Base-by-base conservation (phyloP, 2,329 filamentous ascomycete genomes). In the Aspergillus tamarii region DNA sequence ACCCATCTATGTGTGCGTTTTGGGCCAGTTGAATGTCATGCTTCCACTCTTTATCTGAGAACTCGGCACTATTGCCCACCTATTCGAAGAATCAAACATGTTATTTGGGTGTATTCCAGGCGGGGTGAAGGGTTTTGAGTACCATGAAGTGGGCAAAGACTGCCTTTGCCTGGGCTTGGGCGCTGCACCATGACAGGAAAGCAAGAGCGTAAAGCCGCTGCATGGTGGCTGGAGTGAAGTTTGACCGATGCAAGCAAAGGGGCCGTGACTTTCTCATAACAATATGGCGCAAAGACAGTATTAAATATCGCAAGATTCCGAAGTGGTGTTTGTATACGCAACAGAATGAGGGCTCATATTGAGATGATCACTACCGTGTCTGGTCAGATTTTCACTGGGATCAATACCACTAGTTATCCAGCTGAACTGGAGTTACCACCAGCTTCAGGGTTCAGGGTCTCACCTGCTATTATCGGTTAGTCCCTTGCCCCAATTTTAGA, bases 1-100 rank as follows among this genome's bases (percentile, higher is more conserved):
- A 81, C 19, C 69, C 79, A 63, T 81, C 78, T 52, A 81, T 78
- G 21, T 73, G 65, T 1, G 77, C 74, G 2, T 67, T 71, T 61
- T 76, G 66, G 8, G 79, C 79, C 1, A 73, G 62, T 4, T 50
- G 53, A 5, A 81, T 79, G 54, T 81, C 74, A 45, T 59, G 57
- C 53, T 70, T 59, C 74, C 74, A 78, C 48, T 69, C 61, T 11
- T 34, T 43, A 4, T 61, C 32, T 0, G 62, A 63, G 48, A 64
- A 69, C 11, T 64, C 64, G 3, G 45, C 64, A 0, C 66, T 56
- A 36, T 70, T 70, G 4, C 59, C 60, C 43, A 69, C 48, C 77
- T 41, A 82, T 73, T 11, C 11, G 63, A 80, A 77, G 39, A 71
- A 71, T 61, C 41, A 78, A 75, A 10, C 14, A 16, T 34, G 39